These are phyloP conservation scores for Syzygium jambos DNA, from an alignment of 345 rosid genomes.

Conservation along the genomic window DNA sequence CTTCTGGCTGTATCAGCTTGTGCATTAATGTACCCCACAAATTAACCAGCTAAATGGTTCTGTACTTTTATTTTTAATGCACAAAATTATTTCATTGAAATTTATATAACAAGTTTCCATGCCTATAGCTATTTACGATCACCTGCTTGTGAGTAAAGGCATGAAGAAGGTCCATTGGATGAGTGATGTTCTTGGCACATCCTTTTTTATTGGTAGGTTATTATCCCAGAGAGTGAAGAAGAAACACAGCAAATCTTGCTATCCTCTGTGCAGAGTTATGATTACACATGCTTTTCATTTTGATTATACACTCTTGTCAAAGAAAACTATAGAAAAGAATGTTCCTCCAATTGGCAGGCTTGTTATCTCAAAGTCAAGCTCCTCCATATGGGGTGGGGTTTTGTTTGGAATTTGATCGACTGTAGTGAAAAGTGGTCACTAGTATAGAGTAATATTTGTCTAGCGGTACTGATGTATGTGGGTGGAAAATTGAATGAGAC, in stretches of 20 bases:
- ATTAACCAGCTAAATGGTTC: neutral
- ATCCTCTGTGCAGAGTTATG: neutral
- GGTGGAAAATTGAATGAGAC: neutral
- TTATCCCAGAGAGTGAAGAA: neutral
- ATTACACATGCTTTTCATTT: neutral
- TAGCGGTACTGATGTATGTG: neutral
- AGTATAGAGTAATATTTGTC: neutral
- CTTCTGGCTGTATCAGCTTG: neutral
- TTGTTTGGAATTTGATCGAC: neutral
- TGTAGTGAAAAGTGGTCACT: neutral
- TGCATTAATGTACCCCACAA: neutral
- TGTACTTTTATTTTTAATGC: neutral
- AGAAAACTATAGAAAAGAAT: neutral
- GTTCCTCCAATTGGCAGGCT: neutral
- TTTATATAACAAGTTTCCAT: neutral
- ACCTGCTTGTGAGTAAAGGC: neutral
- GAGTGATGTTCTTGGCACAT: neutral
- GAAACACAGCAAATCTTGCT: neutral
- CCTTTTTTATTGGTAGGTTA: neutral
- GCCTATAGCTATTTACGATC: neutral
- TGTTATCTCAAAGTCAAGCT: neutral
- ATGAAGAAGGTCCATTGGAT: neutral
- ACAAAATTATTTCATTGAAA: neutral
- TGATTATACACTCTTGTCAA: neutral
- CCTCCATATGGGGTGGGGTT: neutral